These are phyloP conservation scores for Blastocrithidia nonstop DNA, from an alignment of 208 protist genomes.

Conservation along the genomic window DNA sequence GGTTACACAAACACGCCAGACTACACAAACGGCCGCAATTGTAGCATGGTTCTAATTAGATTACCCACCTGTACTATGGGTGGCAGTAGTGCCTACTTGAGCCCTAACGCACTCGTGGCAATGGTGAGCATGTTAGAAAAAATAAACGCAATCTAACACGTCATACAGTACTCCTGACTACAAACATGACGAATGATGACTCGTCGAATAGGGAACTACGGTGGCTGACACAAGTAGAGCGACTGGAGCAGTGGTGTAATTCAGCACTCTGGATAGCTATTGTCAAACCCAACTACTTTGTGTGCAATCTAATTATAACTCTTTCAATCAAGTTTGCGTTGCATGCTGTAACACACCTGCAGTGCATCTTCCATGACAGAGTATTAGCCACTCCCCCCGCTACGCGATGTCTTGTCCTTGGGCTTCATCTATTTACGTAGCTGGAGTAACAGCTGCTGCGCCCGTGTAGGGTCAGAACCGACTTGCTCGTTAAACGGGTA, in stretches of 20 bases:
- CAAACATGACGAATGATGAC: slow-evolving; percentile 72
- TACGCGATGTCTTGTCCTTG: slow-evolving; percentile 28
- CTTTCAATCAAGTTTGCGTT: slow-evolving; percentile 68
- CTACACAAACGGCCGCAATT: slow-evolving; percentile 30
- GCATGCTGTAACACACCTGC: slow-evolving; percentile 70
- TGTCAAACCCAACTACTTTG: slow-evolving; percentile 68
- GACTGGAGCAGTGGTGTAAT: slow-evolving; percentile 69
- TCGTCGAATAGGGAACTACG: slow-evolving; percentile 65
- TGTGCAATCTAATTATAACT: slow-evolving; percentile 68
- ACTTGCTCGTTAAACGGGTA: slow-evolving; percentile 75
- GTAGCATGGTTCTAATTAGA: slow-evolving; percentile 69
- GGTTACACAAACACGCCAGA: slow-evolving; percentile 49
- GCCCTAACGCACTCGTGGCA: slow-evolving; percentile 21
- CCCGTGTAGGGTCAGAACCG: slow-evolving; percentile 57
- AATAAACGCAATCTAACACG: slow-evolving; percentile 76
- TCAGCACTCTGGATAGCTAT: slow-evolving; percentile 84
- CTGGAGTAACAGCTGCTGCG: slow-evolving; percentile 52
- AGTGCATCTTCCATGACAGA: slow-evolving; percentile 62
- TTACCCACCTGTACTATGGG: slow-evolving; percentile 76
- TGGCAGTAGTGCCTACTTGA: slow-evolving; percentile 40
- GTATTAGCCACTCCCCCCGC: slow-evolving; percentile 33
- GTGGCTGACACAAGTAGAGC: slow-evolving; percentile 72
- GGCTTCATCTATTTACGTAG: slow-evolving; percentile 72
- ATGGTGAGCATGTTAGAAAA: slow-evolving; percentile 80
- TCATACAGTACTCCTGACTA: slow-evolving; percentile 67